Evolutionary conservation across 331 rosid species (phyloP).

Genomic region (Erythrophleum ivorense): DNA sequence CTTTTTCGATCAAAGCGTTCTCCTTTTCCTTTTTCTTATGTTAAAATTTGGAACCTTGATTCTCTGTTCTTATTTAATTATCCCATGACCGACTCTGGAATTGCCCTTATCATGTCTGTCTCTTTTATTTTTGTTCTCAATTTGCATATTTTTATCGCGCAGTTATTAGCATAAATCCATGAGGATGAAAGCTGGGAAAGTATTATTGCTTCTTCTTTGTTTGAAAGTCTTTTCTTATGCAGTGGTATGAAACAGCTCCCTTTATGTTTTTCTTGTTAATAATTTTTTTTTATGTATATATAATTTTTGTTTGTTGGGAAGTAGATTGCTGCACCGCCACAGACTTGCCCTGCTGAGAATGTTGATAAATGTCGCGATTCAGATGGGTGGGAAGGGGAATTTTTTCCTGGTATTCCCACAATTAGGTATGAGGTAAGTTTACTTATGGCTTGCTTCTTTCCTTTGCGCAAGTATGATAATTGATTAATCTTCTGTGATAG

Average conservation of each 20-base stretch:
- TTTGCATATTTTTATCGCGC: conserved; percentile 28
- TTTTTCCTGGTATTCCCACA: conserved; percentile 75
- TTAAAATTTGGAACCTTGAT: not conserved
- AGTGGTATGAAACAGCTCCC: conserved; percentile 53
- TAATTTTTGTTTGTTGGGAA: conserved; percentile 23
- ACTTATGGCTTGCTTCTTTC: not conserved
- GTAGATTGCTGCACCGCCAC: conserved; percentile 63
- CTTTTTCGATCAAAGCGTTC: not conserved
- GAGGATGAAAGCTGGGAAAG: conserved; percentile 58
- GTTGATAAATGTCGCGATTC: conserved; percentile 57
- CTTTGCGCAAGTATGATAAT: not conserved
- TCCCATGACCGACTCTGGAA: not conserved
- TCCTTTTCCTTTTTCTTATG: not conserved
- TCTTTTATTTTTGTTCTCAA: not conserved
- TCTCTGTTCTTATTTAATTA: not conserved
- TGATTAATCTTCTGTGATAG: not conserved
- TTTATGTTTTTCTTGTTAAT: not conserved
- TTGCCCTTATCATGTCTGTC: not conserved
- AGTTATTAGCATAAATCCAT: conserved; percentile 33
- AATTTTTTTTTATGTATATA: not conserved
- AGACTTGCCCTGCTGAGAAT: conserved; percentile 69
- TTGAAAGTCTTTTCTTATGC: conserved; percentile 43
- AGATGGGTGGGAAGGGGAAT: conserved; percentile 83
- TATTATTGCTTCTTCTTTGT: conserved; percentile 55
- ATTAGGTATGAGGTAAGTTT: conserved; percentile 74